Conservation (phyloP, 345 rosid genomes). For the Nasturtium officinale region DNA sequence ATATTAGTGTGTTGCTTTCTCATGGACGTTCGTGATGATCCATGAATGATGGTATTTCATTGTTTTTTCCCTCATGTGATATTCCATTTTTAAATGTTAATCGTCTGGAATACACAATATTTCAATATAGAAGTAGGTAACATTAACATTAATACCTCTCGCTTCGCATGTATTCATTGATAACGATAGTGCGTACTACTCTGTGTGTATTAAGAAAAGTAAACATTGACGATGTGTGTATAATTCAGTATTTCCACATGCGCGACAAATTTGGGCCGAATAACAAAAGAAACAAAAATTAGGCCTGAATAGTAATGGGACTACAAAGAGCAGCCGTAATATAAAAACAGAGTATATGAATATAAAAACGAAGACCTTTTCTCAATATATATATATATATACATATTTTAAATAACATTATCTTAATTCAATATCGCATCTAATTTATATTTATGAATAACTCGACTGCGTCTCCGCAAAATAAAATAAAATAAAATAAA, state of each 20-base stretch:
- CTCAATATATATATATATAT: no score
- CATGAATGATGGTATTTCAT: slow-evolving; percentile 1
- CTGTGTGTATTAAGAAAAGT: neutral
- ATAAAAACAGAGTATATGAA: neutral
- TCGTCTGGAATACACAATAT: neutral
- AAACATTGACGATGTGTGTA: neutral
- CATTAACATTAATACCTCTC: neutral
- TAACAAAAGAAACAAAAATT: no score
- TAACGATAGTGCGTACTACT: neutral
- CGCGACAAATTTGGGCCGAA: neutral
- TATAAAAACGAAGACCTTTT: slow-evolving; percentile 5
- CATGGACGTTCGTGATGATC: slow-evolving; percentile 15
- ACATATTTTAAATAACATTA: no score
- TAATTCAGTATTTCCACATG: neutral
- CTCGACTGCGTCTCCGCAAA: neutral
- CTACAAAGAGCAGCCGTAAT: neutral
- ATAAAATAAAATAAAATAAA: no score
- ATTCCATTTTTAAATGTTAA: neutral
- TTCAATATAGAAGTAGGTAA: slow-evolving; percentile 9
- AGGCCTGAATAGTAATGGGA: no score
- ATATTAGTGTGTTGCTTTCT: slow-evolving; percentile 18
- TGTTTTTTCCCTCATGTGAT: neutral
- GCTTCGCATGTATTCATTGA: neutral
- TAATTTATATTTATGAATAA: neutral
- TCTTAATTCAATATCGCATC: neutral